phyloP scores from a whole-genome alignment of 768 basidiomycete species.

The Lactifluus piperatus region DNA sequence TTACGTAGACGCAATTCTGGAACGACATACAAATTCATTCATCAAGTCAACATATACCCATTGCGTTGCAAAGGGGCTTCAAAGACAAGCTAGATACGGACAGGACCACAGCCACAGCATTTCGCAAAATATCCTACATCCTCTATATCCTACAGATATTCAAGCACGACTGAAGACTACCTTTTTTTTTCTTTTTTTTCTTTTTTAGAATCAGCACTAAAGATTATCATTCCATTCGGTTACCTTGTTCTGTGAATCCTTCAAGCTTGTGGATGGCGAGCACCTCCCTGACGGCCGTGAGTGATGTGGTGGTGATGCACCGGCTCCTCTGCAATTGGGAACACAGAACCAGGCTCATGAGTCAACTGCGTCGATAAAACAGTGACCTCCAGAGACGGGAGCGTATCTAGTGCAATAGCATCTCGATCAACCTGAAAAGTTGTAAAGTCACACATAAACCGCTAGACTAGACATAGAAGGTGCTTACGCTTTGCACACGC shows the following conservation, averaged over 20 bases:
- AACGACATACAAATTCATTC: too few relatives aligned
- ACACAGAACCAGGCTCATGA: not conserved
- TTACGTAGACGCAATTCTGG: too few relatives aligned
- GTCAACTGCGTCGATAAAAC: constrained; percentile 8
- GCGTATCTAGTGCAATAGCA: not conserved
- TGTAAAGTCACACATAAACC: not conserved
- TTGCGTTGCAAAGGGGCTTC: not conserved
- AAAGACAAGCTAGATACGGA: not conserved
- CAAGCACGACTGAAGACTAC: too few relatives aligned
- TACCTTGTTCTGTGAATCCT: not conserved
- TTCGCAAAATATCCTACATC: not conserved
- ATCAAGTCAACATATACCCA: not conserved
- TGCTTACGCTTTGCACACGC: constrained; percentile 25
- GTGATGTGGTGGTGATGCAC: constrained; percentile 13
- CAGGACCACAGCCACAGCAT: not conserved
- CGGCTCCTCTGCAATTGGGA: constrained; percentile 8
- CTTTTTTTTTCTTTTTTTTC: too few relatives aligned
- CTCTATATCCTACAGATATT: not conserved
- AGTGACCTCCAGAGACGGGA: constrained; percentile 15
- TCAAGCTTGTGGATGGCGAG: not conserved
- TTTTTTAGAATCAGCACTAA: too few relatives aligned
- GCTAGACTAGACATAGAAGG: not conserved
- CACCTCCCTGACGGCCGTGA: constrained; percentile 1
- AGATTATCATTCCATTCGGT: not conserved
- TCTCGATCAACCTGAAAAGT: not conserved